These are phyloP conservation scores for Pistacia atlantica DNA, from an alignment of 345 rosid species.

Conservation along the genomic window DNA sequence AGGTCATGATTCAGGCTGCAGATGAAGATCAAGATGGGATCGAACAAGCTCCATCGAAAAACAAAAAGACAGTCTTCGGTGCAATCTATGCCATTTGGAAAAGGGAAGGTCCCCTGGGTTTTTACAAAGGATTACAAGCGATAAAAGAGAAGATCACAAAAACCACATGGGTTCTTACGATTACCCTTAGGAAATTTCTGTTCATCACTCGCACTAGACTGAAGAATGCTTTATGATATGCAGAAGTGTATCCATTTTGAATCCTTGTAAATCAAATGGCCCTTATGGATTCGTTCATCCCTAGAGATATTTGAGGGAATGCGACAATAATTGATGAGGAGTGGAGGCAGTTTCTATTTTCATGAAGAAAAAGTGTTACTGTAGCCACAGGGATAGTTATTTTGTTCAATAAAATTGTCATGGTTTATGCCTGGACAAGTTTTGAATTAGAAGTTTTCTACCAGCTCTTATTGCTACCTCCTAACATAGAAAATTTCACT, in stretches of 20 bases:
- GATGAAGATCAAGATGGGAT: constrained; percentile 50
- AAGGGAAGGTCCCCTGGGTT: constrained; percentile 78
- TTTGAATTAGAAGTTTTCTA: background rate
- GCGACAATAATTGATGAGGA: background rate
- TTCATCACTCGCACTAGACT: constrained; percentile 38
- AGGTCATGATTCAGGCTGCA: constrained; percentile 85
- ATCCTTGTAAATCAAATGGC: background rate
- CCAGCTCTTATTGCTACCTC: too few species aligned
- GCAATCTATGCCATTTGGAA: constrained; percentile 67
- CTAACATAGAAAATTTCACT: too few species aligned
- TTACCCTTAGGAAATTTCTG: constrained; percentile 62
- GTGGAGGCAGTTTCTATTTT: background rate
- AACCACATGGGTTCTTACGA: constrained; percentile 75
- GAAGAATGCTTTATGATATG: constrained; percentile 37
- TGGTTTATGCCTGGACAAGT: background rate
- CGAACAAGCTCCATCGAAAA: constrained; percentile 33
- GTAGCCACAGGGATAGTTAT: background rate
- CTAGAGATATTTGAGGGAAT: background rate
- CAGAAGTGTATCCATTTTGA: constrained; percentile 1
- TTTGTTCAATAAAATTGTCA: constrained; percentile 4
- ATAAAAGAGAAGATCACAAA: constrained; percentile 88
- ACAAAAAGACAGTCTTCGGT: constrained; percentile 49
- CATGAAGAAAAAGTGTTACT: background rate
- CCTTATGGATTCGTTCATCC: background rate
- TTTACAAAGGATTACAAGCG: constrained; percentile 91